Evolutionary conservation across 225 moss, liverwort and hornwort species (phyloP), one percentile per base, ranked within the genome.

Genomic region (Neckera pumila): DNA sequence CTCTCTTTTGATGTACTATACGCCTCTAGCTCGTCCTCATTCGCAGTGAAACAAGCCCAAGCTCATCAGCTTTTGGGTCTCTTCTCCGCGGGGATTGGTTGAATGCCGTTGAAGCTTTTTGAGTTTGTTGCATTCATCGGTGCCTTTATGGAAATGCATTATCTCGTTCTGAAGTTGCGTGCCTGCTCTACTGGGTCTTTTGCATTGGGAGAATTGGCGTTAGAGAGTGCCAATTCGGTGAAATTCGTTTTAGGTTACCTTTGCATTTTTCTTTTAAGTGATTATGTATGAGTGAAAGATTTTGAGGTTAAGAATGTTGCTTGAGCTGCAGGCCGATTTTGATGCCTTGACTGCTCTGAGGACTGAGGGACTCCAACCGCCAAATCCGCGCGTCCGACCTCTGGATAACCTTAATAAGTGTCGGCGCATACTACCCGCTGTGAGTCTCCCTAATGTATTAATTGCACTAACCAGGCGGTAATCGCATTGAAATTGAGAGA

Each of bases 381-480:
- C 95, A 19, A 95, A 94, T 62, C 93, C 94, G 27, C 93, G 94
- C 36, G 93, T 95, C 17, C 92, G 94, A 54, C 95, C 95, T 58
- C 77, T 95, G 30, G 95, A 95, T 80, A 95, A 95, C 66, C 92
- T 95, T 34, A 94, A 94, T 84, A 95, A 94, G 88, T 95, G 94
- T 84, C 94, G 94, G 73, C 92, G 93, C 25, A 94, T 95, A 84
- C 88, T 95, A 33, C 95, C 95, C 36, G 66, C 91, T 74, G 95
- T 95, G 69, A 91, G 92, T 92, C 43, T 82, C 57, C 85, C 18
- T 36, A 28, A 11, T 14, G 3, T 61, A 47, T 73, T 33, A 61
- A 45, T 10, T 66, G 16, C 34, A 87, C 47, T 38, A 59, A 56
- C 80, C 26, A 56, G 79, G 72, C 30, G 47, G 51, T 25, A n/a